phyloP scores from a whole-genome alignment of 345 rosid species.

The Euclidium syriacum region DNA sequence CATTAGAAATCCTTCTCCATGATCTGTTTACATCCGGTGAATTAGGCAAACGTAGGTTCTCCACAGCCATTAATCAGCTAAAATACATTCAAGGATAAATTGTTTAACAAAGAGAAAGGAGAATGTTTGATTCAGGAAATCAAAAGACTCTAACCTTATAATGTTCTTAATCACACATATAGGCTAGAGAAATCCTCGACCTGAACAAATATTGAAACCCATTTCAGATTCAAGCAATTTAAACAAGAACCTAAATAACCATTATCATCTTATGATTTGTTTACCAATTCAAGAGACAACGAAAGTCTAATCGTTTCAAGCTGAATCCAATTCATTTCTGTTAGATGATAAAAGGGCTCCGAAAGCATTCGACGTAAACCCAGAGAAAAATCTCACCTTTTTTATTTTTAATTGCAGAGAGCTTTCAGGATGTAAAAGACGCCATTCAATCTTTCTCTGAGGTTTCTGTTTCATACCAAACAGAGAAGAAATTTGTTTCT shows the following conservation, averaged over 20 bases:
- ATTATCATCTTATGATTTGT: not conserved
- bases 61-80: constrained; percentile 44
- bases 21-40: constrained; percentile 30
- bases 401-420: not conserved
- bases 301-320: not conserved
- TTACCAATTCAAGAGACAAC: not conserved
- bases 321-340: not conserved
- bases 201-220: not conserved
- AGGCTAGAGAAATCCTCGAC: constrained; percentile 12
- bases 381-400: not conserved
- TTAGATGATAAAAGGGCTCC: not conserved
- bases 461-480: constrained; percentile 10
- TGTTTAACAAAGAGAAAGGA: not conserved
- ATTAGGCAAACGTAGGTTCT: constrained; percentile 23
- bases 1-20: constrained; percentile 43
- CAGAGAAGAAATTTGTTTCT: constrained; percentile 9
- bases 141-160: not conserved
- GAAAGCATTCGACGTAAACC: not conserved
- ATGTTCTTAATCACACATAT: not conserved
- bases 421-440: constrained; percentile 5
- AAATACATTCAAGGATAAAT: not conserved
- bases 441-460: not conserved
- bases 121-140: not conserved
- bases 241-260: not conserved
- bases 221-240: constrained; percentile 7